These are phyloP conservation scores for Nicotiana obtusifolia DNA, from an alignment of 257 asterid genomes.

Conservation along the genomic window DNA sequence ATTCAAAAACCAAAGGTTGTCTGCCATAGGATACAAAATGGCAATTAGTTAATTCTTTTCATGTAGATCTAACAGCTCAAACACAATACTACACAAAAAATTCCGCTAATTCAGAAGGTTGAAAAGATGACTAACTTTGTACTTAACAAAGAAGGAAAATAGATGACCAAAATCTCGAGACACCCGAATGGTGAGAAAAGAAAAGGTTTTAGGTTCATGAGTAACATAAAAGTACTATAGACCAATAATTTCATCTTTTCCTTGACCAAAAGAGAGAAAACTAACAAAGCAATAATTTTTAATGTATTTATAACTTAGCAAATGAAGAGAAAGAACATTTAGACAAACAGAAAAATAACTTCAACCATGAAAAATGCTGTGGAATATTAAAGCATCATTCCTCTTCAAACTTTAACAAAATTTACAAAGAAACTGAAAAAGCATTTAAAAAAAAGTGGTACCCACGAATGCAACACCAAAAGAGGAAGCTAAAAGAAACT, in stretches of 20 bases:
- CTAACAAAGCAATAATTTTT: not conserved
- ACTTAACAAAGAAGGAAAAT: not conserved
- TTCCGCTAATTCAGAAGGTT: not conserved
- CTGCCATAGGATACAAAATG: not conserved
- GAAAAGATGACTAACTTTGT: not conserved
- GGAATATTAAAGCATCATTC: not conserved
- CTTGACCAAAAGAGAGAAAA: not conserved
- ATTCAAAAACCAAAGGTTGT: not conserved
- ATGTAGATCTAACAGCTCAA: not conserved
- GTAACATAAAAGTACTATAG: not conserved
- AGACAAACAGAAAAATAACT: not conserved
- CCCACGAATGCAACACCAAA: conserved; percentile 9
- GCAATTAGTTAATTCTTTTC: not conserved
- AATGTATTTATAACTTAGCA: not conserved
- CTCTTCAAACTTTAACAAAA: not conserved
- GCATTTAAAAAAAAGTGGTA: conserved; percentile 3
- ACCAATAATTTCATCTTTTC: not conserved
- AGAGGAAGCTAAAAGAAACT: conserved; percentile 8
- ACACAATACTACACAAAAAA: not conserved
- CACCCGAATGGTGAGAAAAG: not conserved
- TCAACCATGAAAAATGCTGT: not conserved
- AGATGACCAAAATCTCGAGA: not conserved
- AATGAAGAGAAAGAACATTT: not conserved
- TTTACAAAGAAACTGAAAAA: not conserved
- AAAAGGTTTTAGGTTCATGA: not conserved